Evolutionary conservation across 495 filamentous ascomycete species (phyloP).

Genomic region (Podospora anserina): DNA sequence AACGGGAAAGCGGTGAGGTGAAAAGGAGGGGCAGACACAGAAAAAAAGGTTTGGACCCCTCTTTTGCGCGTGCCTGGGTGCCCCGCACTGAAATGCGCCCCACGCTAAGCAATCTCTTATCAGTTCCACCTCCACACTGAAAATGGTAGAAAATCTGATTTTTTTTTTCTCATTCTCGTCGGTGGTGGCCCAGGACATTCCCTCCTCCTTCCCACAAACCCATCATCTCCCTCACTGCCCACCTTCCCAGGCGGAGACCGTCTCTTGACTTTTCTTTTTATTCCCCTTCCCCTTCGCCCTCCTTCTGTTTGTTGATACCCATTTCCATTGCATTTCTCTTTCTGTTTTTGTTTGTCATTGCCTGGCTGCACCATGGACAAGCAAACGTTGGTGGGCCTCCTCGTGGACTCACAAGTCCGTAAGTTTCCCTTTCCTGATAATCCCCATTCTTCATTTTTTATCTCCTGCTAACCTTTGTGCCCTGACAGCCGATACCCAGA

Average conservation of each 20-base stretch:
- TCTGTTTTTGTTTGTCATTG: slow-evolving; percentile 15
- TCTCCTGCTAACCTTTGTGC: slow-evolving; percentile 35
- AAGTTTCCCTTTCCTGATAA: slow-evolving; percentile 37
- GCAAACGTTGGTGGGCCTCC: slow-evolving; percentile 67
- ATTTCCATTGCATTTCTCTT: slow-evolving; percentile 14
- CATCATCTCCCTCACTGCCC: neutral
- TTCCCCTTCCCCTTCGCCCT: slow-evolving; percentile 9
- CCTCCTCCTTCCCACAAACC: slow-evolving; percentile 16
- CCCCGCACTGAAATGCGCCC: slow-evolving; percentile 20
- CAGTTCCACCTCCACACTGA: slow-evolving; percentile 25
- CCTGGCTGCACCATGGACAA: slow-evolving; percentile 59
- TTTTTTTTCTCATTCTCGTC: slow-evolving; percentile 15
- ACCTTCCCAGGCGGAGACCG: slow-evolving; percentile 6
- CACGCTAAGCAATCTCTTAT: slow-evolving; percentile 26
- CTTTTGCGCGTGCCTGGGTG: neutral
- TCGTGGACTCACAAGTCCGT: slow-evolving; percentile 74
- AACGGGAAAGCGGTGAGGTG: neutral
- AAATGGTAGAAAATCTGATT: slow-evolving; percentile 29
- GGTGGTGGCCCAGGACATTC: slow-evolving; percentile 9
- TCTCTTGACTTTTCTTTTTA: slow-evolving; percentile 14
- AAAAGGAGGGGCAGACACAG: neutral
- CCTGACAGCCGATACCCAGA: slow-evolving; percentile 65
- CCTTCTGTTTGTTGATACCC: slow-evolving; percentile 30
- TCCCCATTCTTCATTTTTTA: neutral
- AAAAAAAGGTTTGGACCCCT: slow-evolving; percentile 2